Evolutionary conservation across 106 monocot species (phyloP).

Genomic region (Vanilla planifolia): DNA sequence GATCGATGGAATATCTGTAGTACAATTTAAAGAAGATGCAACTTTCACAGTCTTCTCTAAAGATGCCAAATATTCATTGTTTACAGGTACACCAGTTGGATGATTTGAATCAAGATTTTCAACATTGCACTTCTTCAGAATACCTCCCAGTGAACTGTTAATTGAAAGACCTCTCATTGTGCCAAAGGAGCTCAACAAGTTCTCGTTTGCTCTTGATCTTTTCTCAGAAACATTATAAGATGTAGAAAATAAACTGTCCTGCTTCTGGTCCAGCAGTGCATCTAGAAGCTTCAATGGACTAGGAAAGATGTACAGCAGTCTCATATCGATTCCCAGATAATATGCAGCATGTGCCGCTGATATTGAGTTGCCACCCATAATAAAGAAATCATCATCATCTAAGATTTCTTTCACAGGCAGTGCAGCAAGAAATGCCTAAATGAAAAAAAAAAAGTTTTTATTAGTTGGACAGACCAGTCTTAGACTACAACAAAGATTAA

Average conservation of each 20-base stretch:
- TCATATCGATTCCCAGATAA: constrained; percentile 86
- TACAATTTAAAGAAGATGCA: not conserved
- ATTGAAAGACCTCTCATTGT: not conserved
- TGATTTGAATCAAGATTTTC: constrained; percentile 1
- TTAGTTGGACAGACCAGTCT: not conserved
- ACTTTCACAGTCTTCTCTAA: not conserved
- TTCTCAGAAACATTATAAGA: constrained; percentile 14
- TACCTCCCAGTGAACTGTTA: not conserved
- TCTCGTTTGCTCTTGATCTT: constrained; percentile 22
- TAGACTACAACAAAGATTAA: not conserved
- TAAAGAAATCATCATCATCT: constrained; percentile 75
- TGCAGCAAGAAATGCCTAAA: constrained; percentile 66
- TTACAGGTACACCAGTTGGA: not conserved
- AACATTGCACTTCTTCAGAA: too few relatives aligned
- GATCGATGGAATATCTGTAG: constrained; percentile 24
- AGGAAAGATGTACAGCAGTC: constrained; percentile 59
- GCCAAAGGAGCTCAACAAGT: constrained; percentile 1
- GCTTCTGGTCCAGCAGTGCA: constrained; percentile 24
- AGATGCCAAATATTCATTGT: constrained; percentile 1
- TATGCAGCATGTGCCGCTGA: constrained; percentile 81
- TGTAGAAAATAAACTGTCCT: not conserved
- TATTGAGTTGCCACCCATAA: constrained; percentile 83
- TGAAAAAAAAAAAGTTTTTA: not conserved
- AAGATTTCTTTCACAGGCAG: constrained; percentile 47
- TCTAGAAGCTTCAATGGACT: constrained; percentile 56